Conservation (phyloP, 2,329 filamentous ascomycete species). For the Trichoderma sp. region DNA sequence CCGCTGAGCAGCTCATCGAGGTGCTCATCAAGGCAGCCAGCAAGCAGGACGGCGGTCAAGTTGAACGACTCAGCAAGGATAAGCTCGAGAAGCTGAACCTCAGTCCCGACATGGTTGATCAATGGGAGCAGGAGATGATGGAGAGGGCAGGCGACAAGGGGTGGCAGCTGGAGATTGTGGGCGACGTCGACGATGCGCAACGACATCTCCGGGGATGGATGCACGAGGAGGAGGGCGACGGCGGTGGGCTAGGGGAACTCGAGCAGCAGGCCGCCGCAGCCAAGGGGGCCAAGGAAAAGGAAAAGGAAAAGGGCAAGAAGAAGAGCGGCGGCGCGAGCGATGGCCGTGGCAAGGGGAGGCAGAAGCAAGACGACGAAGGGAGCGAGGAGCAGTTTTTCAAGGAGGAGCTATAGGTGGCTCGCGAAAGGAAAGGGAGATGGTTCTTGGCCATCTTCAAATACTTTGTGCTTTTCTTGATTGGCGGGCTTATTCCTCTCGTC, state of each 20-base stretch:
- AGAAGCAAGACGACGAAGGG: background rate
- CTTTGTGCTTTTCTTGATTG: background rate
- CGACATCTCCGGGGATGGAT: constrained; percentile 68
- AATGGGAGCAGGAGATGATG: constrained; percentile 65
- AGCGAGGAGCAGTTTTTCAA: constrained; percentile 15
- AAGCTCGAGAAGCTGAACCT: constrained; percentile 68
- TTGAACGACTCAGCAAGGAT: constrained; percentile 59
- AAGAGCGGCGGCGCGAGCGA: background rate
- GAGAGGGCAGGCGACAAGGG: constrained; percentile 24
- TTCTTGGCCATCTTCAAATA: too few relatives aligned
- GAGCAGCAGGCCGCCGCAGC: background rate
- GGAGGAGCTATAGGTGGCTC: background rate
- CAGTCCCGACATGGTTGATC: constrained; percentile 63
- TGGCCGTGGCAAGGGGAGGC: background rate
- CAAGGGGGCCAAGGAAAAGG: constrained; percentile 7
- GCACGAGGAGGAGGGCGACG: constrained; percentile 41
- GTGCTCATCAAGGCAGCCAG: constrained; percentile 45
- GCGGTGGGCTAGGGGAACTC: background rate
- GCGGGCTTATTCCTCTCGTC: too few relatives aligned
- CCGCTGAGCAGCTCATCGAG: constrained; percentile 32
- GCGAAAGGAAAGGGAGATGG: background rate
- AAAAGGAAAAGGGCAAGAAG: background rate
- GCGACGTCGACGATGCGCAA: constrained; percentile 56
- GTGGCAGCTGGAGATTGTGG: constrained; percentile 53
- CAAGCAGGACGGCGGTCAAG: constrained; percentile 57